Evolutionary conservation across 805 yeast species (phyloP), one percentile per base, ranked within the genome.

Genomic region (Yarrowia osloensis): DNA sequence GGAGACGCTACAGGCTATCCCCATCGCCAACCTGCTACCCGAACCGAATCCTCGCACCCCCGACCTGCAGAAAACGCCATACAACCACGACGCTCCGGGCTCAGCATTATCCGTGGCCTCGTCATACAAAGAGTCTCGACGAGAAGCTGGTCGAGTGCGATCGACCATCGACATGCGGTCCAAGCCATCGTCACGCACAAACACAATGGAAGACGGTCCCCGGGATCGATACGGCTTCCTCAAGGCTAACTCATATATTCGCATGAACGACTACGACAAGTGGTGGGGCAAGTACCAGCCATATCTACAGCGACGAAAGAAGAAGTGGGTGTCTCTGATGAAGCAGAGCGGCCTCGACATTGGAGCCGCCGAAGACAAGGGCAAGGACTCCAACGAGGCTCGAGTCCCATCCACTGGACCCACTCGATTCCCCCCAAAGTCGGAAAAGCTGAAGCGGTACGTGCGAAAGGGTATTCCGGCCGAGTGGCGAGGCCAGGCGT

Each of bases 401-500:
- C 24, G 49, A 15, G 63, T 57, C 6, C 47, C 63, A 1, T 37
- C 46, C 5, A 49, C 49, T 26, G 69, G 67, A 9, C 95, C 96
- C 0, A 78, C 81, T 0, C 76, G 91, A 70, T 91, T 88, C 71
- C 97, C 97, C 0, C 86, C 94, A 0, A 84, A 84, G 69, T 88
- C 92, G 3, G 93, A 88, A 68, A 91, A 89, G 71, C 54, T 65
- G 35, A 88, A 89, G 73, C 83, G 96, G 68, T 88, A 90, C 73
- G 85, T 95, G 13, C 83, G 98, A 67, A 90, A 90, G 75, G 99
- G 99, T 13, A 88, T 94, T 12, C 98, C 99, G 0, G 93, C 97
- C 0, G 97, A 91, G 74, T 94, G 97, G 98, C 81, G 99, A 71
- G 99, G 99, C 1, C 85, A 85, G 70, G 97, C 98, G 0, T 94